Evolutionary conservation across 768 basidiomycete genomes (phyloP).

Genomic region (Mycena epipterygia): DNA sequence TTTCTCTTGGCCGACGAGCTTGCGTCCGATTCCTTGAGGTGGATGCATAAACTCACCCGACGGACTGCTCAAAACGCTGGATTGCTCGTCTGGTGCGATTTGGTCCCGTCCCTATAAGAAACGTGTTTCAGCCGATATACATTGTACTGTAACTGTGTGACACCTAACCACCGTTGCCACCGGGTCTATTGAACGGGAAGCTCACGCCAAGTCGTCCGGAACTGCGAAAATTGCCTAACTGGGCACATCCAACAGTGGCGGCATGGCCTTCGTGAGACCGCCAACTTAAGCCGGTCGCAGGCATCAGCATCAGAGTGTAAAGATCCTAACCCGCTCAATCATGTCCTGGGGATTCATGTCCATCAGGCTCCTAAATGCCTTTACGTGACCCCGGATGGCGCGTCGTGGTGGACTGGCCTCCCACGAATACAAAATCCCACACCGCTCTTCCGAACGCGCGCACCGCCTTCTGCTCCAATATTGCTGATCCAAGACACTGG

Average conservation of each 20-base stretch:
- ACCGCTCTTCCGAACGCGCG: background rate
- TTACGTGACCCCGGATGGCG: background rate
- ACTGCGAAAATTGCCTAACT: background rate
- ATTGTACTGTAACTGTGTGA: too few relatives aligned
- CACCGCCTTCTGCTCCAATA: background rate
- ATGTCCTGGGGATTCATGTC: background rate
- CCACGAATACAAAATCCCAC: background rate
- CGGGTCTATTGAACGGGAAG: background rate
- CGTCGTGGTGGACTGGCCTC: background rate
- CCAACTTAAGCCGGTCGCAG: background rate
- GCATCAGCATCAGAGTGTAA: background rate
- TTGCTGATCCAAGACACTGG: background rate
- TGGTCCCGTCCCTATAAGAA: too few relatives aligned
- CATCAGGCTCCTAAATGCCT: background rate
- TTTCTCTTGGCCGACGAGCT: background rate
- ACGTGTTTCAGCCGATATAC: too few relatives aligned
- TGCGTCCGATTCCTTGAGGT: background rate
- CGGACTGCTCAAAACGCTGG: too few relatives aligned
- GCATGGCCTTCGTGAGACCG: background rate
- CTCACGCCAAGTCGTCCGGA: background rate
- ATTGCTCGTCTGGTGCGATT: background rate
- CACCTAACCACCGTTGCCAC: background rate
- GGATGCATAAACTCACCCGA: too few relatives aligned
- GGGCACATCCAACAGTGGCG: background rate
- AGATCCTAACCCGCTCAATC: constrained; percentile 1